These are phyloP conservation scores for Mortierella sp. DNA, from an alignment of 371 early-diverging fungal genomes.

Conservation along the genomic window DNA sequence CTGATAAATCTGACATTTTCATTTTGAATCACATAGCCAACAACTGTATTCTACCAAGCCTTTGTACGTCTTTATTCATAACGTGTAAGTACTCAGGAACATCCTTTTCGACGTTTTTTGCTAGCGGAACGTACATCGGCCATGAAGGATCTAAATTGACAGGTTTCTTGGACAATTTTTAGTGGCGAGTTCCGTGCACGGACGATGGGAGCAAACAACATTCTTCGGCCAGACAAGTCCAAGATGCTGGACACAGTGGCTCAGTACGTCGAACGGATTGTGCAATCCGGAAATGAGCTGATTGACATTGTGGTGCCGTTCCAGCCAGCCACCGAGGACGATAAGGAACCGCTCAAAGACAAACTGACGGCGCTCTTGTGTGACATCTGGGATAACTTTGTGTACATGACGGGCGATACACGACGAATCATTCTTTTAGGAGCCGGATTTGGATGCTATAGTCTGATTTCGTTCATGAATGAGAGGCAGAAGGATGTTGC, in stretches of 20 bases:
- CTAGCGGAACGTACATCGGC: background rate
- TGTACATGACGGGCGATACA: constrained; percentile 23
- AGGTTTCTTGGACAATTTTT: background rate
- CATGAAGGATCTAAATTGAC: background rate
- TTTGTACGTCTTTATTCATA: constrained; percentile 50
- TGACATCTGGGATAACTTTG: constrained; percentile 57
- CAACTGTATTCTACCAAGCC: constrained; percentile 36
- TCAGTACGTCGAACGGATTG: constrained; percentile 50
- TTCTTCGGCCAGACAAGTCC: constrained; percentile 49
- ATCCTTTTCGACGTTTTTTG: background rate
- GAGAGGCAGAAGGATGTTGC: constrained; percentile 49
- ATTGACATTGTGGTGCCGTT: constrained; percentile 48
- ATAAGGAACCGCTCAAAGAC: constrained; percentile 38
- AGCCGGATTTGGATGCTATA: constrained; percentile 46
- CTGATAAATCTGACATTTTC: background rate
- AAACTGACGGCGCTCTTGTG: constrained; percentile 38
- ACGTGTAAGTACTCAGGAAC: constrained; percentile 31
- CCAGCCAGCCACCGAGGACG: constrained; percentile 51
- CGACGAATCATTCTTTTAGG: constrained; percentile 44
- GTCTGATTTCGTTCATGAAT: constrained; percentile 53
- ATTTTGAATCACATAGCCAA: constrained; percentile 23
- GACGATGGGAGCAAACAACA: constrained; percentile 43
- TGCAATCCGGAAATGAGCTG: constrained; percentile 35
- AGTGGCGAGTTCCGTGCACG: constrained; percentile 53
- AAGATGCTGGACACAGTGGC: constrained; percentile 43